Percentiles rank a stretch among this genome's conserved stretches.
Conservation (phyloP, 2,329 filamentous ascomycete species). For the Xylariaceae sp. region DNA sequence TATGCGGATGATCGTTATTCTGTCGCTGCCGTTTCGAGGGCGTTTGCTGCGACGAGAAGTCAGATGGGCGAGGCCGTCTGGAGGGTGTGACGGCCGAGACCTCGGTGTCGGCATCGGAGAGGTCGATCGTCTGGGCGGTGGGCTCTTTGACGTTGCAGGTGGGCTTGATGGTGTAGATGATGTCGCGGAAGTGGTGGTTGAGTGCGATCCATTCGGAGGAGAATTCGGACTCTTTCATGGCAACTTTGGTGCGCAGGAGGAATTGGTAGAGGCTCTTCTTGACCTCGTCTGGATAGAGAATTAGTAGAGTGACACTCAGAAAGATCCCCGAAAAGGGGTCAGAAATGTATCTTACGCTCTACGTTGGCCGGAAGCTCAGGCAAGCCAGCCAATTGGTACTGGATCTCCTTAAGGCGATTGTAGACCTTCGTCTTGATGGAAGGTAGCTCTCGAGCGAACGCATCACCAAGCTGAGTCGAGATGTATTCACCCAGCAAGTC, state of each 20-base stretch:
- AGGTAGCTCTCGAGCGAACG: slow-evolving; percentile 51
- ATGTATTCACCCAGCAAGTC: slow-evolving; percentile 49
- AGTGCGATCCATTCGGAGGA: slow-evolving; percentile 31
- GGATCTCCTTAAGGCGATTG: slow-evolving; percentile 45
- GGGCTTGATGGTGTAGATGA: slow-evolving; percentile 33
- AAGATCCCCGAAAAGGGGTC: neutral
- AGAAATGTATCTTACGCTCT: slow-evolving; percentile 34
- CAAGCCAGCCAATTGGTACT: slow-evolving; percentile 49
- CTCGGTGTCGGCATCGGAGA: slow-evolving; percentile 29
- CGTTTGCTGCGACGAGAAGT: slow-evolving; percentile 29
- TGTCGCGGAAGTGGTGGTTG: slow-evolving; percentile 32
- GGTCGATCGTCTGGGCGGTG: slow-evolving; percentile 27
- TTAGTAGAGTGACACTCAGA: neutral
- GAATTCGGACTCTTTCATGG: slow-evolving; percentile 47
- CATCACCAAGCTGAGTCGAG: slow-evolving; percentile 48
- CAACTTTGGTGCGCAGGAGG: slow-evolving; percentile 45
- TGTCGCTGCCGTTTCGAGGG: slow-evolving; percentile 27
- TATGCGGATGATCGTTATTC: slow-evolving; percentile 12
- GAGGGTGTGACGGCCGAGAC: slow-evolving; percentile 23
- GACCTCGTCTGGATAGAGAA: slow-evolving; percentile 45
- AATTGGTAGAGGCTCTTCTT: slow-evolving; percentile 55
- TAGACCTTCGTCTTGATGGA: slow-evolving; percentile 50
- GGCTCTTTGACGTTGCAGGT: slow-evolving; percentile 30
- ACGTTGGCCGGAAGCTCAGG: slow-evolving; percentile 66
- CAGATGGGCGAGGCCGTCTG: slow-evolving; percentile 27